A percentile compares a stretch with the other conserved stretches of the same genome.
Conservation (phyloP, 306 rosid species). For the Cyamopsis tetragonoloba region DNA sequence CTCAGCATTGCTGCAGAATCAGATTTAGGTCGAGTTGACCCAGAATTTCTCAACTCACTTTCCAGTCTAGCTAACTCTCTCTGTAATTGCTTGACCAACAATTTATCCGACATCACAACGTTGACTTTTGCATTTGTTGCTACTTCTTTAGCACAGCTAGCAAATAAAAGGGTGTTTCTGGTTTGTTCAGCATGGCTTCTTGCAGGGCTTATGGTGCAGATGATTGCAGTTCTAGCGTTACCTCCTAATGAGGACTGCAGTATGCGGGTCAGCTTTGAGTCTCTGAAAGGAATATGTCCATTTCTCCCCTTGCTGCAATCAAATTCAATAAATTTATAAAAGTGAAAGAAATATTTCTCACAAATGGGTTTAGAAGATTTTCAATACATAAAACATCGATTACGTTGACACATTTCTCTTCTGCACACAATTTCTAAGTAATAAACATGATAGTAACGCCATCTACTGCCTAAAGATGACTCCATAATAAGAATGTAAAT, state of each 20-base stretch:
- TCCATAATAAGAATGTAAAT: not conserved
- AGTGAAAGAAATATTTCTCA: not conserved
- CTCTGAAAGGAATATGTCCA: constrained; percentile 94
- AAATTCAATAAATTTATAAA: constrained; percentile 16
- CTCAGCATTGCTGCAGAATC: constrained; percentile 51
- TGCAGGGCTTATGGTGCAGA: constrained; percentile 94
- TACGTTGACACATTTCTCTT: constrained; percentile 1
- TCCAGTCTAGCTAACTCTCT: constrained; percentile 76
- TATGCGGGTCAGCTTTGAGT: constrained; percentile 95
- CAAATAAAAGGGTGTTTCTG: constrained; percentile 93
- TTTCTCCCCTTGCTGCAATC: constrained; percentile 83
- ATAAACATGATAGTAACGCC: not conserved
- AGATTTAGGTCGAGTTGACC: constrained; percentile 30
- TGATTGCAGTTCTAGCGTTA: constrained; percentile 92
- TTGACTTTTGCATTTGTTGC: constrained; percentile 82
- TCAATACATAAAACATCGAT: constrained; percentile 4
- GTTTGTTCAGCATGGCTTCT: constrained; percentile 82
- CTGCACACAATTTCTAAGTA: not conserved
- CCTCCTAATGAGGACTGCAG: constrained; percentile 94
- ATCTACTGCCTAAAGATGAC: not conserved
- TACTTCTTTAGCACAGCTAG: constrained; percentile 93
- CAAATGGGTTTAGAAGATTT: not conserved
- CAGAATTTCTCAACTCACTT: constrained; percentile 54
- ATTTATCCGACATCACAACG: constrained; percentile 83
- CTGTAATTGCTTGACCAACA: constrained; percentile 82